phyloP scores from a whole-genome alignment of 2,329 filamentous ascomycete genomes.

The Colletotrichum orchidophilum region DNA sequence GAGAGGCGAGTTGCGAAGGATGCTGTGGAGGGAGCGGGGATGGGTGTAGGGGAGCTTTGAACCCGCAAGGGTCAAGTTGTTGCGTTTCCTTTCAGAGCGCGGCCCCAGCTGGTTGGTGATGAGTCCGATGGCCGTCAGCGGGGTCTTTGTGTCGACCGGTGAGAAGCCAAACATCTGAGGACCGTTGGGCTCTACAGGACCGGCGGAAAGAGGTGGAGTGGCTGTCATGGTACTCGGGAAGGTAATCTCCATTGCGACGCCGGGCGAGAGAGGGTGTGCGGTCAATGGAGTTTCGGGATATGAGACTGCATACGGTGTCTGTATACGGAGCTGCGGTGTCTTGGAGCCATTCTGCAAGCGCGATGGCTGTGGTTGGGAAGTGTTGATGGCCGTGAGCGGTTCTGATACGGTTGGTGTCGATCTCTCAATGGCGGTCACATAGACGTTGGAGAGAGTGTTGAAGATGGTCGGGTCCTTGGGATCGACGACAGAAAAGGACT shows the following conservation, averaged over 20 bases:
- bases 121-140: slow-evolving; percentile 19
- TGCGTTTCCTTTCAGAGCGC: slow-evolving; percentile 49
- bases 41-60: slow-evolving; percentile 64
- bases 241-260: slow-evolving; percentile 52
- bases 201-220: slow-evolving; percentile 67
- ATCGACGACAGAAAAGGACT: slow-evolving; percentile 58
- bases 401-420: slow-evolving; percentile 59
- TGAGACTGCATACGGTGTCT: slow-evolving; percentile 55
- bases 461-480: slow-evolving; percentile 70
- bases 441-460: slow-evolving; percentile 74
- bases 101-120: slow-evolving; percentile 36
- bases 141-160: slow-evolving; percentile 42
- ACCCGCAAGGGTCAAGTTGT: slow-evolving; percentile 42
- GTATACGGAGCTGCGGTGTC: slow-evolving; percentile 42
- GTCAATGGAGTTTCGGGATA: slow-evolving; percentile 65
- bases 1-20: slow-evolving; percentile 72
- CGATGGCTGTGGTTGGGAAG: slow-evolving; percentile 46
- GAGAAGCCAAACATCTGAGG: slow-evolving; percentile 58
- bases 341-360: slow-evolving; percentile 49
- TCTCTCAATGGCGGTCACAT: slow-evolving; percentile 69
- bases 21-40: slow-evolving; percentile 68
- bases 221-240: slow-evolving; percentile 67
- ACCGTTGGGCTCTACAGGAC: slow-evolving; percentile 54
- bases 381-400: slow-evolving; percentile 60
- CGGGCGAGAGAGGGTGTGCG: slow-evolving; percentile 60